phyloP scores from a whole-genome alignment of 345 rosid genomes.

The Gossypium raimondii region DNA sequence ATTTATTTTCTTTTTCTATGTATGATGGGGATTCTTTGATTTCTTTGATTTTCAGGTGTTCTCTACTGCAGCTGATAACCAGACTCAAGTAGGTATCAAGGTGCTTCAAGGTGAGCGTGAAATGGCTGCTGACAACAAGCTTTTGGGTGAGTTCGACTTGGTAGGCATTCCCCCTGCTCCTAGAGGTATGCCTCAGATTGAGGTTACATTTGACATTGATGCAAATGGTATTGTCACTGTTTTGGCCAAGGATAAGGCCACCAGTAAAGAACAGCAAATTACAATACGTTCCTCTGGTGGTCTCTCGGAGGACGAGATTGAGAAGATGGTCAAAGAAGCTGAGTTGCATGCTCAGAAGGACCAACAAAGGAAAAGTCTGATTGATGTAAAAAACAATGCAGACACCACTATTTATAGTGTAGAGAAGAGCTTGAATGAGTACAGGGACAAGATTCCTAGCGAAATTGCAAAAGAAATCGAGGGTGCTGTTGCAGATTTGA shows the following conservation, averaged over 20 bases:
- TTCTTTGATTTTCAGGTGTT: slow-evolving; percentile 42
- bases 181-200: slow-evolving; percentile 81
- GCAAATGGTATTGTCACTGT: slow-evolving; percentile 91
- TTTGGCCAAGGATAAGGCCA: slow-evolving; percentile 83
- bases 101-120: slow-evolving; percentile 96
- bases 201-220: slow-evolving; percentile 87
- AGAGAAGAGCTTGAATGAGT: slow-evolving; percentile 81
- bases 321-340: slow-evolving; percentile 87
- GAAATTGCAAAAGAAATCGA: slow-evolving; percentile 75
- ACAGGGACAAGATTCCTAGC: slow-evolving; percentile 70
- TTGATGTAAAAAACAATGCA: slow-evolving; percentile 64
- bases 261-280: slow-evolving; percentile 76
- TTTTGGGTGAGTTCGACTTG: slow-evolving; percentile 76
- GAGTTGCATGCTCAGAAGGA: slow-evolving; percentile 77
- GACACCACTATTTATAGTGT: slow-evolving; percentile 82
- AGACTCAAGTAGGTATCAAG: slow-evolving; percentile 78
- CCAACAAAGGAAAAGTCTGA: slow-evolving; percentile 64
- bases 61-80: slow-evolving; percentile 90
- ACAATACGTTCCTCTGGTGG: slow-evolving; percentile 91
- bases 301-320: slow-evolving; percentile 73
- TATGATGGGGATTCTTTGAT: neutral
- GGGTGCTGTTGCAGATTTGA: slow-evolving; percentile 59
- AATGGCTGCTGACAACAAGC: slow-evolving; percentile 81
- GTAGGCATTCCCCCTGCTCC: slow-evolving; percentile 85
- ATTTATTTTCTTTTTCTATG: neutral